Percentiles rank a stretch among this genome's conserved stretches.
Evolutionary conservation across 2,329 filamentous ascomycete genomes (phyloP).

Genomic region (Verruconis gallopava): DNA sequence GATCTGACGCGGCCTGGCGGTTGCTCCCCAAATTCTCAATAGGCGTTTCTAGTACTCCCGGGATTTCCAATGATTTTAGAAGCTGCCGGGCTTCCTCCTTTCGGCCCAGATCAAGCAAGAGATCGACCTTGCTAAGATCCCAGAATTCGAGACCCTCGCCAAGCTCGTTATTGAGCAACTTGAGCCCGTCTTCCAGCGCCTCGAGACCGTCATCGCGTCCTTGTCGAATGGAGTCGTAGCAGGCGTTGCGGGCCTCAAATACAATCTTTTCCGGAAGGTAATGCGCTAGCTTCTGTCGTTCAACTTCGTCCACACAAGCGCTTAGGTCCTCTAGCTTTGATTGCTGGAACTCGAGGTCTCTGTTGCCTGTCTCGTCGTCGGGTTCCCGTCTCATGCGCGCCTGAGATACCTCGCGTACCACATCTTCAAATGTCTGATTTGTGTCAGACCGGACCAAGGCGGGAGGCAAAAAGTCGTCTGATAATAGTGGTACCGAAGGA

Average conservation of each 20-base stretch:
- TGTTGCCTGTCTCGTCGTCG: neutral
- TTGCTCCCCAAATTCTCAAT: no score
- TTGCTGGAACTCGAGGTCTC: neutral
- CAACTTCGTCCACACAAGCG: neutral
- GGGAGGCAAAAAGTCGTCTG: neutral
- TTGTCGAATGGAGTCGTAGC: slow-evolving; percentile 3
- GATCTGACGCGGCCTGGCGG: no score
- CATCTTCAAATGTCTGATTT: neutral
- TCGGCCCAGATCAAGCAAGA: slow-evolving; percentile 4
- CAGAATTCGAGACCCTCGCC: slow-evolving; percentile 4
- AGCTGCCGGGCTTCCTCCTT: slow-evolving; percentile 7
- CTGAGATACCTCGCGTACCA: neutral
- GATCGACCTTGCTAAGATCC: slow-evolving; percentile 3
- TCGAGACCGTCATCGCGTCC: slow-evolving; percentile 2
- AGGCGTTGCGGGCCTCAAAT: slow-evolving; percentile 4
- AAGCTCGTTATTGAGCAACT: neutral
- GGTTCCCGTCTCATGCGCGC: neutral
- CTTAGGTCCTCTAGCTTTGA: neutral
- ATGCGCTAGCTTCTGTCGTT: neutral
- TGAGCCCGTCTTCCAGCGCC: slow-evolving; percentile 3
- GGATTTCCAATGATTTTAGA: no score
- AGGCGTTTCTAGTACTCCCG: no score
- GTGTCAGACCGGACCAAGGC: neutral
- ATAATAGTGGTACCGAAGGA: neutral
- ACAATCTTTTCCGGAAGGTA: slow-evolving; percentile 1